These are phyloP conservation scores for Malassezia arunalokei DNA, from an alignment of 1,284 basidiomycete species.

Conservation along the genomic window DNA sequence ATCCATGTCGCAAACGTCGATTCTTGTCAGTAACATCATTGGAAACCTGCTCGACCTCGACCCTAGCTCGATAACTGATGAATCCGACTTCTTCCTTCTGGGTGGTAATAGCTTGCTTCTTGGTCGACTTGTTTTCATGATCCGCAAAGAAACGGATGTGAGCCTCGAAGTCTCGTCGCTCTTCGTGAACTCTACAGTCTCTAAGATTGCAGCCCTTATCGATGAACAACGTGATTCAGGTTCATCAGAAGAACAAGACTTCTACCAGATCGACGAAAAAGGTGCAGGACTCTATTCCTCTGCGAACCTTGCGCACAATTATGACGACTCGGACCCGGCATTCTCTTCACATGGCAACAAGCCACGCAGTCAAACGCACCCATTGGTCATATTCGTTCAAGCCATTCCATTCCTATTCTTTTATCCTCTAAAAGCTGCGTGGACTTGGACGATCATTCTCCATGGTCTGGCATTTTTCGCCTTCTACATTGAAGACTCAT, in stretches of 20 bases:
- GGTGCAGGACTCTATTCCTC: slow-evolving; percentile 24
- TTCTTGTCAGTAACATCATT: slow-evolving; percentile 44
- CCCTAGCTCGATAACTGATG: slow-evolving; percentile 43
- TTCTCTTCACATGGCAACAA: slow-evolving; percentile 41
- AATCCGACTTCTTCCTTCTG: slow-evolving; percentile 46
- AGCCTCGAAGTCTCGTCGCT: slow-evolving; percentile 42
- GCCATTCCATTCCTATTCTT: slow-evolving; percentile 42
- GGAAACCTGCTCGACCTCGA: slow-evolving; percentile 44
- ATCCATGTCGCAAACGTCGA: slow-evolving; percentile 40
- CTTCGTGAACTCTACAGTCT: slow-evolving; percentile 44
- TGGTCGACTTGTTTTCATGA: slow-evolving; percentile 41
- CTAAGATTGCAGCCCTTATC: slow-evolving; percentile 38
- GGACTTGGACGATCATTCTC: slow-evolving; percentile 46
- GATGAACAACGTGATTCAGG: slow-evolving; percentile 37
- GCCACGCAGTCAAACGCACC: slow-evolving; percentile 41
- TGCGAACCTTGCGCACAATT: slow-evolving; percentile 27
- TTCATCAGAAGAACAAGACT: slow-evolving; percentile 28
- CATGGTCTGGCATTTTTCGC: slow-evolving; percentile 46
- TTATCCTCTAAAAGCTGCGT: slow-evolving; percentile 45
- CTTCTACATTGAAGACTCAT: slow-evolving; percentile 43
- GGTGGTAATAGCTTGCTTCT: slow-evolving; percentile 45
- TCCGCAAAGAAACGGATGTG: slow-evolving; percentile 45
- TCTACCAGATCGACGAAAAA: slow-evolving; percentile 43
- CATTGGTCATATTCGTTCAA: slow-evolving; percentile 41
- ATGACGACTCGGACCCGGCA: slow-evolving; percentile 33